Base-by-base conservation (phyloP, 345 rosid species). In the Lepidium didymum region DNA sequence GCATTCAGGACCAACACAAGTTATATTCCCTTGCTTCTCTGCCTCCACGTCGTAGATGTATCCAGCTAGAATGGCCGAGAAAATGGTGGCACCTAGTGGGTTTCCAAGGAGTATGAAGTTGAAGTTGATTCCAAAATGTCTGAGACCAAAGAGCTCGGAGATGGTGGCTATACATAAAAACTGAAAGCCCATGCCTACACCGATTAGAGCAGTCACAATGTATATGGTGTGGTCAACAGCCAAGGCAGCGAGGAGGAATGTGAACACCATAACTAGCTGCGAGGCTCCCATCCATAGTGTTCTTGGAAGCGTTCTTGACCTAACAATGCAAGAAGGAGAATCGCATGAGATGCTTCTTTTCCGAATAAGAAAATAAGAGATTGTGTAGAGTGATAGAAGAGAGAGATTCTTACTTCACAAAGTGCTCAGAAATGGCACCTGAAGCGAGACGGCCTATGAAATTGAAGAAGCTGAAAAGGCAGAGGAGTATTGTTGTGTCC, bases 91-190 rank as follows among this genome's bases (percentile, higher is more conserved):
- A 25, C 99, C 99, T 5, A 83, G 35, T 1, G 96, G 99, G 79
- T 91, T 95, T 16, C 99, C 99, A 25, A 95, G 65, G 75, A 52
- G 73, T 73, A 95, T 63, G 75, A 87, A 85, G 78, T 86, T 86
- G 79, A 87, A 95, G 58, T 91, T 91, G 41, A 94, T 62, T 42
- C 99, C 97, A 46, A 94, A 91, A 65, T 91, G 81, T 66, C 83
- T 83, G 75, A 95, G 78, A 43, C 98, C 99, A 25, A 91, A 95
- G 64, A 95, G 96, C 78, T 95, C 97, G 0, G 99, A 95, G 16
- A 77, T 87, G 36, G 96, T 89, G 3, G 99, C 86, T 55, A 95
- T 86, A 15, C 87, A 69, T 72, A 64, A 80, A 67, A 82, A 91
- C 62, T 82, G 87, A 77, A 85, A 74, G 8, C 99, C 97, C 34